phyloP scores from a whole-genome alignment of 1,139 yeast genomes.

The Yamadazyma pseudoaaseri region DNA sequence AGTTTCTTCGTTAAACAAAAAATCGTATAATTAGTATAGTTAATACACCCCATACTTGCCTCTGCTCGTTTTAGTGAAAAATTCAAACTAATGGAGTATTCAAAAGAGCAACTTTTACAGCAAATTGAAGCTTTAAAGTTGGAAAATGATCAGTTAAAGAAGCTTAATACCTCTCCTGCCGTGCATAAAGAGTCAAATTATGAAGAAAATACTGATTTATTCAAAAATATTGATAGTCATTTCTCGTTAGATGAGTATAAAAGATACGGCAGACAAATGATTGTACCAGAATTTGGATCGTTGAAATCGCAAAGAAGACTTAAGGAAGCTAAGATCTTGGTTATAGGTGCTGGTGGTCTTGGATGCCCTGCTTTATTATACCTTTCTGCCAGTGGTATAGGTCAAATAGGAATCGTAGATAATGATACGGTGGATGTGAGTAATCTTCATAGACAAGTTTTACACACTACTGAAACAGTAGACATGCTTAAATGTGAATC shows the following conservation, averaged over 20 bases:
- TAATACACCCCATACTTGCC: background rate
- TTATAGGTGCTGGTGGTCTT: slow-evolving; percentile 95
- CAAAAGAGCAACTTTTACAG: slow-evolving; percentile 19
- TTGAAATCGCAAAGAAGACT: slow-evolving; percentile 54
- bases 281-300: slow-evolving; percentile 75
- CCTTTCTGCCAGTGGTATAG: slow-evolving; percentile 86
- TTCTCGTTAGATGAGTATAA: slow-evolving; percentile 64
- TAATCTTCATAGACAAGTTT: slow-evolving; percentile 85
- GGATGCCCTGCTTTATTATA: slow-evolving; percentile 92
- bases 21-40: slow-evolving; percentile 30
- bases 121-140: slow-evolving; percentile 21
- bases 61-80: background rate
- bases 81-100: slow-evolving; percentile 1
- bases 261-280: slow-evolving; percentile 93
- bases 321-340: slow-evolving; percentile 59
- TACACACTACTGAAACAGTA: slow-evolving; percentile 66
- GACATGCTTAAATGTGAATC: slow-evolving; percentile 78
- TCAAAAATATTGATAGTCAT: too few species aligned
- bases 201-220: too few species aligned
- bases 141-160: slow-evolving; percentile 24
- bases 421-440: slow-evolving; percentile 81
- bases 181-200: too few species aligned
- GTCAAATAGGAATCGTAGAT: slow-evolving; percentile 83
- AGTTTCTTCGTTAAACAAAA: slow-evolving; percentile 52
- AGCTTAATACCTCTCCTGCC: too few species aligned